Evolutionary conservation across 208 protist genomes (phyloP).

Genomic region (Novymonas esmeraldas): DNA sequence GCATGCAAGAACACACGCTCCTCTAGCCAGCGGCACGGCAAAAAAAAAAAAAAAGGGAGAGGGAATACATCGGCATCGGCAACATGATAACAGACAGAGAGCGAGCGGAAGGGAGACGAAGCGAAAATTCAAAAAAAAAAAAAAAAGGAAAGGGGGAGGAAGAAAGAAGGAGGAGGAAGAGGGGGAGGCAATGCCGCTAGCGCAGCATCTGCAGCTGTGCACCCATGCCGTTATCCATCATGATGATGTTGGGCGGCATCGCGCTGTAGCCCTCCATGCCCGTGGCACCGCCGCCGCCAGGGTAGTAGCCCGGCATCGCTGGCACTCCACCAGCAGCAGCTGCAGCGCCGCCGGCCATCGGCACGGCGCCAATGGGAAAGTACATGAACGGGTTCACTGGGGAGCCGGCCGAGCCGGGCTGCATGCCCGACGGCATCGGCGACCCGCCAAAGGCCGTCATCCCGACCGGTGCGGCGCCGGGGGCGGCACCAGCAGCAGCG

Average conservation of each 20-base stretch:
- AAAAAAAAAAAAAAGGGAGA: background rate
- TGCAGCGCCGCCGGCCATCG: background rate
- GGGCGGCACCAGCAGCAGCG: background rate
- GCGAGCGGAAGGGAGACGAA: too few relatives aligned
- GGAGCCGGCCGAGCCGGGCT: background rate
- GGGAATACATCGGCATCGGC: background rate
- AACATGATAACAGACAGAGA: too few relatives aligned
- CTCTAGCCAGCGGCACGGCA: too few relatives aligned
- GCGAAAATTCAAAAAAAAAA: too few relatives aligned
- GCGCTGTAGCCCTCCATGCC: background rate
- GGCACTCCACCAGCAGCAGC: background rate
- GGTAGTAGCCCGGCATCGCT: constrained; percentile 5
- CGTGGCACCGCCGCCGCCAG: background rate
- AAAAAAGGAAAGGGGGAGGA: background rate
- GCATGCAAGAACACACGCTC: too few relatives aligned
- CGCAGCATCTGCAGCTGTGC: constrained; percentile 23
- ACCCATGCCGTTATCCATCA: constrained; percentile 10
- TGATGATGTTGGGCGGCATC: constrained; percentile 7
- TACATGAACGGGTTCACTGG: constrained; percentile 1
- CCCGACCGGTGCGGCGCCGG: too few relatives aligned
- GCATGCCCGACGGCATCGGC: background rate
- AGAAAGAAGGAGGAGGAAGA: too few relatives aligned
- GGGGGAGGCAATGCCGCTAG: constrained; percentile 1
- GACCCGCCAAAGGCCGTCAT: background rate
- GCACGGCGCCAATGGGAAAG: constrained; percentile 9